Conservation (phyloP, 257 asterid genomes). For the Datura wrightii region DNA sequence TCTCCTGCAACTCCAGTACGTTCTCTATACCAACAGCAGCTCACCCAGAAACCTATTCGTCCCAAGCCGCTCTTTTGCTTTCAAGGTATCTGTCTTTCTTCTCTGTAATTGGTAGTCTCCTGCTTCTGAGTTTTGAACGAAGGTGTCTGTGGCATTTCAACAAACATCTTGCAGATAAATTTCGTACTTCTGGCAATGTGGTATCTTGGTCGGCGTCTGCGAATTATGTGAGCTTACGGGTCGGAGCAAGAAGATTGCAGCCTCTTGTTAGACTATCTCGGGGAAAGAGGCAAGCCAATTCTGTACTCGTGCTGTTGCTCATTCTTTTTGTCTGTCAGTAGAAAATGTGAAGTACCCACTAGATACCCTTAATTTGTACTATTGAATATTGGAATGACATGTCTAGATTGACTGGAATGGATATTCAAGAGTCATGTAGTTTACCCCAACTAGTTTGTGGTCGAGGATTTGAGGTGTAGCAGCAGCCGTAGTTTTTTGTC, state of each 20-base stretch:
- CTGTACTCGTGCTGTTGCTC: neutral
- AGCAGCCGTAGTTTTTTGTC: neutral
- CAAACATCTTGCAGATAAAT: constrained; percentile 50
- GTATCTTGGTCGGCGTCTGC: constrained; percentile 67
- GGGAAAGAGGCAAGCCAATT: constrained; percentile 55
- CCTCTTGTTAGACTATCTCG: constrained; percentile 41
- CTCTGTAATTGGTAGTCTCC: neutral
- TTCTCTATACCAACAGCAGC: constrained; percentile 45
- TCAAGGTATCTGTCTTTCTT: constrained; percentile 39
- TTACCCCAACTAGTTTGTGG: neutral
- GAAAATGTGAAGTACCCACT: neutral
- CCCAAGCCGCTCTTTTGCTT: constrained; percentile 49
- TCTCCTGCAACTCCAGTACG: constrained; percentile 67
- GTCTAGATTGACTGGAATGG: neutral
- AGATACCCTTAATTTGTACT: neutral
- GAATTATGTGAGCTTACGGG: constrained; percentile 63
- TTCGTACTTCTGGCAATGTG: constrained; percentile 38
- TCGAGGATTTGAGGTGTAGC: neutral
- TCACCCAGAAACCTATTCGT: constrained; percentile 44
- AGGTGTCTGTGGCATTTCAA: constrained; percentile 3
- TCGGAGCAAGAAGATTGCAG: constrained; percentile 49
- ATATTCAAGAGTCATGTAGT: neutral
- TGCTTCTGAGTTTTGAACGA: neutral
- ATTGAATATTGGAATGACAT: neutral
- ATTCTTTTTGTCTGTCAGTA: neutral